Conservation (phyloP, 108 stramenopile species). For the Mayamaea pseudoterrestris region DNA sequence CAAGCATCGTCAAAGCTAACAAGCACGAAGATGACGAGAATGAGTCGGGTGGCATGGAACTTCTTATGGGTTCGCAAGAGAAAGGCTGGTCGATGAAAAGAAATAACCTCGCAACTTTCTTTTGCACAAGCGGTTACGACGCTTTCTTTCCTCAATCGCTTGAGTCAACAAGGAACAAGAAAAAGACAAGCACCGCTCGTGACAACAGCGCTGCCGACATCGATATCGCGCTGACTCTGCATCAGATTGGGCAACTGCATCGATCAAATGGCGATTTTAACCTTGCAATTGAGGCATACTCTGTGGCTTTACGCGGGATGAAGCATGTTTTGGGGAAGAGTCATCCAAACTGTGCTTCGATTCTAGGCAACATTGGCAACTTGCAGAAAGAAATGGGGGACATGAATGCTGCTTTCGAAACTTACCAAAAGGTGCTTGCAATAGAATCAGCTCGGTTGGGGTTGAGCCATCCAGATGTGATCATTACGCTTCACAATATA, state of each 20-base stretch:
- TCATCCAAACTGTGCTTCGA: slow-evolving; percentile 68
- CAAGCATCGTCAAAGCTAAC: neutral
- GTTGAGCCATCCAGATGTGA: slow-evolving; percentile 74
- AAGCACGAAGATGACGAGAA: neutral
- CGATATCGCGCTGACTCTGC: slow-evolving; percentile 65
- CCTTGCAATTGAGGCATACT: too few relatives aligned
- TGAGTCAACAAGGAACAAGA: slow-evolving; percentile 6
- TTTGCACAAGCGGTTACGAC: slow-evolving; percentile 29
- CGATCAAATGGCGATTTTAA: slow-evolving; percentile 36
- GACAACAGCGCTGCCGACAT: slow-evolving; percentile 33
- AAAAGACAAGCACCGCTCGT: neutral
- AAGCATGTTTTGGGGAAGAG: slow-evolving; percentile 52
- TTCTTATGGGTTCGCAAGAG: neutral
- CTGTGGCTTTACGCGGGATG: slow-evolving; percentile 69
- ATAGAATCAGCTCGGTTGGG: slow-evolving; percentile 79
- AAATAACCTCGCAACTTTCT: neutral
- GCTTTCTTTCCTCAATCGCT: slow-evolving; percentile 26
- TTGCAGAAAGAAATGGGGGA: slow-evolving; percentile 79
- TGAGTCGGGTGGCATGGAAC: slow-evolving; percentile 4
- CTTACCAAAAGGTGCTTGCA: slow-evolving; percentile 76
- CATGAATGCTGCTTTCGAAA: slow-evolving; percentile 59
- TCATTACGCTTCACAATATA: slow-evolving; percentile 78
- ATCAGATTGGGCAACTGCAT: slow-evolving; percentile 72
- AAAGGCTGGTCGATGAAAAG: neutral
- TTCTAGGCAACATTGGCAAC: slow-evolving; percentile 79